Percentiles rank a stretch among this genome's conserved stretches.
These are phyloP conservation scores for Calonectria montana DNA, from an alignment of 2,329 filamentous ascomycete genomes.

Conservation along the genomic window DNA sequence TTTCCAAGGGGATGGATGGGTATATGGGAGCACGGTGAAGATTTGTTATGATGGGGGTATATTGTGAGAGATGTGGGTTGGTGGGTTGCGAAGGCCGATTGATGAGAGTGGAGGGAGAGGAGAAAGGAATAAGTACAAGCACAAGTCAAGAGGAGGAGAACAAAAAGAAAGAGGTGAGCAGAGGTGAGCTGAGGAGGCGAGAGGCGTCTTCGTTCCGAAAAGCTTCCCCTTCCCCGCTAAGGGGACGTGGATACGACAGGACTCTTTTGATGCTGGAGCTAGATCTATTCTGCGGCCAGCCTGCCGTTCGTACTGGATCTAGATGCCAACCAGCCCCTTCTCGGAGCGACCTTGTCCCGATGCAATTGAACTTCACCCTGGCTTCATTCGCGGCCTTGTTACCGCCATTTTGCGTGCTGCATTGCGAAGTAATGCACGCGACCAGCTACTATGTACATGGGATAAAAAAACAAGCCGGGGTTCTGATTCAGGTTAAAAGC, in stretches of 20 bases:
- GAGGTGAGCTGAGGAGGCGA: constrained; percentile 22
- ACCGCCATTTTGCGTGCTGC: not conserved
- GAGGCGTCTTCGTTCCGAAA: constrained; percentile 13
- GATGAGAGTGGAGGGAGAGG: not conserved
- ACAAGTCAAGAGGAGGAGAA: not conserved
- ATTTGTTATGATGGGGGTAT: not conserved
- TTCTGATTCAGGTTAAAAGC: constrained; percentile 12
- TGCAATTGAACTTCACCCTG: not conserved
- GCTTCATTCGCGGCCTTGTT: not conserved
- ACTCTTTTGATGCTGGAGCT: constrained; percentile 1
- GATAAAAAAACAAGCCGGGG: not conserved
- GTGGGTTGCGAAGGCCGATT: not conserved
- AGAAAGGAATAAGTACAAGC: not conserved
- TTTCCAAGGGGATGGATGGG: not conserved
- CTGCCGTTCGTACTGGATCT: not conserved
- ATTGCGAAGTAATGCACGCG: constrained; percentile 6
- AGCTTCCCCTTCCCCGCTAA: constrained; percentile 24
- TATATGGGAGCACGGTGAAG: not conserved
- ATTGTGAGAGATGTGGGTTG: not conserved
- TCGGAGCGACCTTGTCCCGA: not conserved
- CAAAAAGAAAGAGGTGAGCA: not conserved
- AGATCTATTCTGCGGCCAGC: not conserved
- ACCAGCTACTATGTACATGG: not conserved
- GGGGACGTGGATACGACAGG: constrained; percentile 13
- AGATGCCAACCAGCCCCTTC: not conserved